Conservation (phyloP, 495 filamentous ascomycete genomes). For the Penicillium salamii region DNA sequence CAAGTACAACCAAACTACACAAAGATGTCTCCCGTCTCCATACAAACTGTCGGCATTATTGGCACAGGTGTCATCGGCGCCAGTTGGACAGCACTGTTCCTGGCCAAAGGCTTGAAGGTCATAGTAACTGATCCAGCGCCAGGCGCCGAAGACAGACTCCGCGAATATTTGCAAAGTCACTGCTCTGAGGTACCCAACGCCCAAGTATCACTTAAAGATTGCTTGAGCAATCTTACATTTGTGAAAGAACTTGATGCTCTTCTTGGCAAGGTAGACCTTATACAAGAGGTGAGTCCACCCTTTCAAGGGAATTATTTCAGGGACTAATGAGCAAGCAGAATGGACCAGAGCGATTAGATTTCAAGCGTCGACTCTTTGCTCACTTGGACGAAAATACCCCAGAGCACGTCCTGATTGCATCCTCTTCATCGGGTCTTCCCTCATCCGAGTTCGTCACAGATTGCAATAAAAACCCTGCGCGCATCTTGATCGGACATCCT, state of each 20-base stretch:
- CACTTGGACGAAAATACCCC: constrained; percentile 18
- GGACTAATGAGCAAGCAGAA: constrained; percentile 4
- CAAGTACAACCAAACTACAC: no score
- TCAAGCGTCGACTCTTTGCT: constrained; percentile 21
- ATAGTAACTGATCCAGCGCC: constrained; percentile 22
- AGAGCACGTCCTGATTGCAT: constrained; percentile 13
- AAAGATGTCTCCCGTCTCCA: not conserved
- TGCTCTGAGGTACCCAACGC: constrained; percentile 1
- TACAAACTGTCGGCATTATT: constrained; percentile 19
- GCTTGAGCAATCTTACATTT: constrained; percentile 13
- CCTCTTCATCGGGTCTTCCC: constrained; percentile 23
- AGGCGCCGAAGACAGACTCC: constrained; percentile 13
- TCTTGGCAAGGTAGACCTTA: constrained; percentile 8
- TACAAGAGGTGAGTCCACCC: constrained; percentile 14
- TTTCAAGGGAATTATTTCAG: not conserved
- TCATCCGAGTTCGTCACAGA: constrained; percentile 19
- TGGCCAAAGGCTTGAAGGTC: constrained; percentile 16
- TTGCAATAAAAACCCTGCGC: constrained; percentile 23
- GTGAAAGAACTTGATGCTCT: constrained; percentile 11
- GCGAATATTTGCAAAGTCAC: constrained; percentile 8
- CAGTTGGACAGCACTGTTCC: constrained; percentile 22
- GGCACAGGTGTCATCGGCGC: constrained; percentile 22
- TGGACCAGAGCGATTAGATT: constrained; percentile 15
- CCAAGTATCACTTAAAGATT: not conserved
- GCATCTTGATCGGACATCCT: constrained; percentile 52